Percentiles rank a stretch among this genome's conserved stretches.
phyloP scores from a whole-genome alignment of 1,139 yeast genomes.

The Hemisphaericaspora lyxosophila region DNA sequence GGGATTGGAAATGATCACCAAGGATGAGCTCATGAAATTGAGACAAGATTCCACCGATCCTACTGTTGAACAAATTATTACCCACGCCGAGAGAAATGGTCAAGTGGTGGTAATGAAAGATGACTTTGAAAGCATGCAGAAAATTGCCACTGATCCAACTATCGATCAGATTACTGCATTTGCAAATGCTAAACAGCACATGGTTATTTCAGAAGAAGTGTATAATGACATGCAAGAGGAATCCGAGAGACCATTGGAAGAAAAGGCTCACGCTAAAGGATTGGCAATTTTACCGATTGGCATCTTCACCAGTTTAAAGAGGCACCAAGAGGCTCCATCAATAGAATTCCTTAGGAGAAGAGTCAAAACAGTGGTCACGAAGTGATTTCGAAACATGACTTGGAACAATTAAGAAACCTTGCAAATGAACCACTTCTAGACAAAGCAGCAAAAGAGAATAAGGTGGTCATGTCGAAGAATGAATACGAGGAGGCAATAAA shows the following conservation, averaged over 20 bases:
- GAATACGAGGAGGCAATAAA: constrained; percentile 18
- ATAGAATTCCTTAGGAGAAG: constrained; percentile 23
- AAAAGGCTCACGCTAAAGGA: constrained; percentile 19
- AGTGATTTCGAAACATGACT: constrained; percentile 12
- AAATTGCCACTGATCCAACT: constrained; percentile 13
- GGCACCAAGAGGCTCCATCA: constrained; percentile 23
- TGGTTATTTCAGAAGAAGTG: constrained; percentile 11
- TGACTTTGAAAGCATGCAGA: constrained; percentile 5
- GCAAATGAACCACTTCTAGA: constrained; percentile 18
- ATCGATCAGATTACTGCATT: constrained; percentile 14
- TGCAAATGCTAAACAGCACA: constrained; percentile 11
- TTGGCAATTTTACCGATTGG: constrained; percentile 16
- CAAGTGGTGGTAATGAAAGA: constrained; percentile 12
- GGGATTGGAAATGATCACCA: constrained; percentile 7
- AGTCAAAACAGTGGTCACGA: constrained; percentile 16
- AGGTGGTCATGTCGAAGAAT: constrained; percentile 17
- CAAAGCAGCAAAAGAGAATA: constrained; percentile 20
- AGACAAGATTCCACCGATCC: constrained; percentile 13
- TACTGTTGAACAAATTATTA: constrained; percentile 16
- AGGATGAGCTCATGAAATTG: constrained; percentile 1
- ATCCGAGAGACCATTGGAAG: constrained; percentile 20
- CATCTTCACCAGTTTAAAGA: constrained; percentile 16
- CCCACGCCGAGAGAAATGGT: constrained; percentile 15
- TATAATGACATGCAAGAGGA: constrained; percentile 8
- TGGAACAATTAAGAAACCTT: constrained; percentile 12